phyloP scores from a whole-genome alignment of 805 yeast species.

The Brettanomyces naardenensis region DNA sequence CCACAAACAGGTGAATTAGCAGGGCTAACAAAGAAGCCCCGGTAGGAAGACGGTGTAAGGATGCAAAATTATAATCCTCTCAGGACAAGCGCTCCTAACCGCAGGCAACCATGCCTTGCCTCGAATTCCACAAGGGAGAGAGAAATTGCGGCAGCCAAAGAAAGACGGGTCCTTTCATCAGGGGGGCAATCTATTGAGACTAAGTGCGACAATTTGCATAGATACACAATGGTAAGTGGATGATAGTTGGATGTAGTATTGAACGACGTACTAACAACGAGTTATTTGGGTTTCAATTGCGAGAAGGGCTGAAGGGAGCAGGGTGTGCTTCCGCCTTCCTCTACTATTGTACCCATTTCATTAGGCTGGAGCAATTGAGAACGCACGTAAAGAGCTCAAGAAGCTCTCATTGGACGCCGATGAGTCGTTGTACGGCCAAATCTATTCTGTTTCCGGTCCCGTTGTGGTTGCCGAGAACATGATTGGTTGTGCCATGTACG shows the following conservation, averaged over 20 bases:
- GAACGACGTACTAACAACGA: background rate
- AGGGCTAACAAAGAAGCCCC: too few species aligned
- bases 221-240: background rate
- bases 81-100: too few species aligned
- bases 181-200: too few species aligned
- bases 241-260: background rate
- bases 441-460: constrained; percentile 96
- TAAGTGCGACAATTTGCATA: background rate
- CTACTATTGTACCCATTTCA: too few species aligned
- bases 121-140: too few species aligned
- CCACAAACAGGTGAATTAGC: too few species aligned
- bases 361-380: constrained; percentile 92
- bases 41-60: background rate
- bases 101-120: too few species aligned
- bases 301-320: background rate
- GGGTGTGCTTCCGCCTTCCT: too few species aligned
- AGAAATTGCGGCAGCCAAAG: too few species aligned
- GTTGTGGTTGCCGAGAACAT: constrained; percentile 96
- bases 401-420: constrained; percentile 70
- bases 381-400: constrained; percentile 89
- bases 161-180: too few species aligned
- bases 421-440: constrained; percentile 79
- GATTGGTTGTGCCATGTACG: constrained; percentile 99
- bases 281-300: background rate
- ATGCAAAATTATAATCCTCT: background rate